Evolutionary conservation across 2,329 filamentous ascomycete species (phyloP), one percentile per base, ranked within the genome.

Genomic region (Tolypocladium nubicola): DNA sequence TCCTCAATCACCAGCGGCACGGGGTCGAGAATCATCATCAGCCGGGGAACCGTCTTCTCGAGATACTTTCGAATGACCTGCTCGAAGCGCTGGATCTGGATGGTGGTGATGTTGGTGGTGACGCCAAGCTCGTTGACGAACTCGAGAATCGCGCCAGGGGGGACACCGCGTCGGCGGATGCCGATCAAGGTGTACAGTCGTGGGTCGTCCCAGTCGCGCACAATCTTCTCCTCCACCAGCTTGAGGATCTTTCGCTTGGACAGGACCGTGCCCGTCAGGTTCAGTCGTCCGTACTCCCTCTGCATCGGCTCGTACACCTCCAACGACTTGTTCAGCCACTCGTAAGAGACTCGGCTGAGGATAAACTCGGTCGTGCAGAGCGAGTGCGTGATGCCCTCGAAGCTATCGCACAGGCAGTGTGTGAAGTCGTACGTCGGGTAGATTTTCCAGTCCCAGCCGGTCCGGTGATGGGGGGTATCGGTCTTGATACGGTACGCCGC

Each of bases 391-490:
- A 97, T 95, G 21, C 83, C 82, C 72, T 99, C 94, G 62, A 96
- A 90, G 63, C 89, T 92, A 79, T 97, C 94, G 65, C 89, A 93
- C 26, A 97, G 78, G 71, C 89, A 96, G 75, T 95, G 90, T 0
- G 88, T 88, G 69, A 95, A 95, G 70, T 96, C 92, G 67, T 97
- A 97, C 0, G 93, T 95, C 0, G 94, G 94, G 70, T 96, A 97
- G 61, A 97, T 96, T 71, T 85, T 87, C 91, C 92, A 97, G 68
- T 87, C 85, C 62, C 82, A 77, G 37, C 89, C 90, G 0, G 92
- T 96, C 40, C 89, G 83, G 71, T 90, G 85, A 69, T 96, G 90
- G 49, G 85, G 80, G 60, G 78, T 79, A 58, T 82, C 74, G 47
- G 89, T 85, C 66, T 87, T 82, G 60, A 97, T 86, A 60, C 93